A percentile compares a stretch with the other conserved stretches of the same genome.
Evolutionary conservation across 139 green algal species (phyloP).

Genomic region (Chlamydomonas eustigma): DNA sequence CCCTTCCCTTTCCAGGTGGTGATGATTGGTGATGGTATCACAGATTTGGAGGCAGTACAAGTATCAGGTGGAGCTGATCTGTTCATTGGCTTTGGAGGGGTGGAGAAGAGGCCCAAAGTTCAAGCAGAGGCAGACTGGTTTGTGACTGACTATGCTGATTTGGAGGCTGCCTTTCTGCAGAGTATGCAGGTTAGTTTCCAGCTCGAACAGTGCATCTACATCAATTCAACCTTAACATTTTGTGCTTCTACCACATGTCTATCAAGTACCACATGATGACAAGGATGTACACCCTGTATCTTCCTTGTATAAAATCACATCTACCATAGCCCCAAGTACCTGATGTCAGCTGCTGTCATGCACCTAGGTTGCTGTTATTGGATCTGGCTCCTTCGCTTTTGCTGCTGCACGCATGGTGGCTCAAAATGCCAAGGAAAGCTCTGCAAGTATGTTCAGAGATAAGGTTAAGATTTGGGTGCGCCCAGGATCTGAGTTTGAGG

Average conservation of each 20-base stretch:
- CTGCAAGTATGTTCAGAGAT: conserved; percentile 41
- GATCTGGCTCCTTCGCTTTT: conserved; percentile 53
- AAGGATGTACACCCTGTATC: not conserved
- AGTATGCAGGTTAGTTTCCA: not conserved
- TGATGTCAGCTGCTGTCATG: no score
- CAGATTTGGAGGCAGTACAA: conserved; percentile 59
- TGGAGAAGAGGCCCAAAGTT: conserved; percentile 50
- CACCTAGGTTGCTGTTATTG: conserved; percentile 44
- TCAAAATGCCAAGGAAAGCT: conserved; percentile 33
- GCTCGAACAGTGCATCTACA: not conserved
- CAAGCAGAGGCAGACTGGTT: conserved; percentile 55
- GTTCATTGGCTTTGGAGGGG: conserved; percentile 51
- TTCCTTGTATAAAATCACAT: not conserved
- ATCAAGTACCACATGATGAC: not conserved
- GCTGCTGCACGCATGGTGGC: conserved; percentile 27
- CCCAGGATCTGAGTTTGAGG: not conserved
- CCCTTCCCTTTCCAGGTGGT: conserved; percentile 47
- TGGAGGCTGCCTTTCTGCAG: not conserved
- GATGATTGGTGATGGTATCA: conserved; percentile 75
- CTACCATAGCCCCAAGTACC: no score
- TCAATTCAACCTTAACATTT: no score
- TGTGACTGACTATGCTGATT: conserved; percentile 8
- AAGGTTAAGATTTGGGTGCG: conserved; percentile 52
- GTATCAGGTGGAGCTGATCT: conserved; percentile 56
- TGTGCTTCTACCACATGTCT: not conserved